A percentile compares a stretch with the other conserved stretches of the same genome.
Conservation (phyloP, 192 early-diverging fungal genomes). For the Lunasporangiospora selenospora region DNA sequence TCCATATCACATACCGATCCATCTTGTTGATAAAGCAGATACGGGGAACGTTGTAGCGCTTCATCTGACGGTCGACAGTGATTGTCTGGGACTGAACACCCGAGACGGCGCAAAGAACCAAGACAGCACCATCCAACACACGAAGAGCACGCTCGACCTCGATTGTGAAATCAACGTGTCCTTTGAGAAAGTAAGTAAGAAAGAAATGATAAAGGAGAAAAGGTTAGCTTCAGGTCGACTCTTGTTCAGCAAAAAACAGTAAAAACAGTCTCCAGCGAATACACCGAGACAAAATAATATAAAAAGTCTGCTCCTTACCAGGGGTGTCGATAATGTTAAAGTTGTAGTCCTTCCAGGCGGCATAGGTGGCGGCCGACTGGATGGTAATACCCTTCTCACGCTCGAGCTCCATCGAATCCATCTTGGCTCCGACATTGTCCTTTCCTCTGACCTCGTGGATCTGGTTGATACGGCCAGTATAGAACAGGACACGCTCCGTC, state of each 20-base stretch:
- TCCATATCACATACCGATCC: conserved; percentile 65
- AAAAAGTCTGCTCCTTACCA: conserved; percentile 51
- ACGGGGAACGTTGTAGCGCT: conserved; percentile 85
- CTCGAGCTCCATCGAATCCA: conserved; percentile 99
- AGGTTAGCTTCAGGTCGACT: too few species aligned
- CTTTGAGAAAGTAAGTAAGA: conserved; percentile 27
- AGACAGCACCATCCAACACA: conserved; percentile 86
- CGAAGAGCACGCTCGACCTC: conserved; percentile 89
- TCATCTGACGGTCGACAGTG: conserved; percentile 91
- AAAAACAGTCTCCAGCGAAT: neutral
- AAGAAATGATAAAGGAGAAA: neutral
- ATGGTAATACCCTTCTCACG: conserved; percentile 94
- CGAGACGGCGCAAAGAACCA: conserved; percentile 84
- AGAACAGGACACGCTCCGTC: conserved; percentile 85
- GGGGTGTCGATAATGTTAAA: conserved; percentile 92
- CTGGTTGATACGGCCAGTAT: conserved; percentile 88
- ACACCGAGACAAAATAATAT: neutral
- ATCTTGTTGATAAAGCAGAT: conserved; percentile 93
- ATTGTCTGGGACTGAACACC: conserved; percentile 91
- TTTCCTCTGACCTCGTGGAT: conserved; percentile 89
- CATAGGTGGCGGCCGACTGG: conserved; percentile 87
- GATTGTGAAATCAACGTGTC: conserved; percentile 91
- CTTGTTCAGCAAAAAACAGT: too few species aligned
- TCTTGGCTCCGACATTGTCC: conserved; percentile 95
- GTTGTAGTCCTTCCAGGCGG: conserved; percentile 78